Conservation (phyloP, 441 rosid species). For the Pelargonium citronellum region DNA sequence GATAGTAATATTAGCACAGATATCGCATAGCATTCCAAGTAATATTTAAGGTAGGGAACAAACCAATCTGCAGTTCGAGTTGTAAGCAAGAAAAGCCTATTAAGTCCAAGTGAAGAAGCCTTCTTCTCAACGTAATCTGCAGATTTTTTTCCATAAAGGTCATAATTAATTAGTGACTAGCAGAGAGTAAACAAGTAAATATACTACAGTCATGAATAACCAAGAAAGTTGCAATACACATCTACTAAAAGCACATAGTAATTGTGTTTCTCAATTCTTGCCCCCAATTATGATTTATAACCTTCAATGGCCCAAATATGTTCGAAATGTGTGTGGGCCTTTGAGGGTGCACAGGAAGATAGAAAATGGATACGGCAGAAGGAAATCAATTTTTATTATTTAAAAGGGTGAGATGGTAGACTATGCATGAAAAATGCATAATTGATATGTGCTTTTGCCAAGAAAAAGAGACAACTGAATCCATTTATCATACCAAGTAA, state of each 20-base stretch:
- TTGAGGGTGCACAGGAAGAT: background rate
- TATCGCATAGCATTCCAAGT: conserved; percentile 1
- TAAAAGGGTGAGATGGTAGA: no score
- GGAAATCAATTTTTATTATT: background rate
- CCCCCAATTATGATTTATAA: background rate
- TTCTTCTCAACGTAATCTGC: conserved; percentile 85
- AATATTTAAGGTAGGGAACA: conserved; percentile 9
- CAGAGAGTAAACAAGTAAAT: background rate
- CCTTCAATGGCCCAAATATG: background rate
- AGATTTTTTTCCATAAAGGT: conserved; percentile 17
- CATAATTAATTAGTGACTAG: background rate
- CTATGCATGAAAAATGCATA: no score
- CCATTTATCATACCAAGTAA: conserved; percentile 51
- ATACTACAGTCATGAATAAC: conserved; percentile 4
- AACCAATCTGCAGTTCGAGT: conserved; percentile 92
- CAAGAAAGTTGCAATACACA: background rate
- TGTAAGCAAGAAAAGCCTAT: conserved; percentile 69
- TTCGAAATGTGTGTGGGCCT: background rate
- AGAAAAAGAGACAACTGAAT: no score
- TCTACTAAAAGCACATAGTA: background rate
- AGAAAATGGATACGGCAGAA: background rate
- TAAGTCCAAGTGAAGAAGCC: conserved; percentile 64
- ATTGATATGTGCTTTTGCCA: no score
- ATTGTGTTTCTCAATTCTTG: background rate
- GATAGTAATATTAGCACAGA: background rate